Base-by-base conservation (phyloP, 805 yeast genomes). In the Starmerella bombi region DNA sequence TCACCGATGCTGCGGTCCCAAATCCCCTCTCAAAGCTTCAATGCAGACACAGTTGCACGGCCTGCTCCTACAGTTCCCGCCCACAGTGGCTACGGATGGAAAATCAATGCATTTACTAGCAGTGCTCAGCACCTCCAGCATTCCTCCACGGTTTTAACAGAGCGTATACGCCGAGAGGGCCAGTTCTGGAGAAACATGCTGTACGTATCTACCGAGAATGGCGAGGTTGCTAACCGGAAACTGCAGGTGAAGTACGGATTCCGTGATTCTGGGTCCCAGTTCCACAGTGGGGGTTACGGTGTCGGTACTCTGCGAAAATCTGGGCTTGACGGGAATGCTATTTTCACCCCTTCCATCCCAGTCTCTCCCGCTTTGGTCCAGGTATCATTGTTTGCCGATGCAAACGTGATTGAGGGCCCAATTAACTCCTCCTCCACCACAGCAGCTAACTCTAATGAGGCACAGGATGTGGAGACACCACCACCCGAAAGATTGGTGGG, bases 241-340 rank as follows among this genome's bases (percentile, higher is more conserved):
- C 63, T 86, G 32, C 93, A 88, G 3, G 79, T 88, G 28, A 83
- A 81, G 52, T 91, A 80, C 55, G 97, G 97, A 0, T 88, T 73
- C 61, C 86, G 80, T 15, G 96, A 86, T 58, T 75, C 93, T 0
- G 98, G 97, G 0, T 81, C 94, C 1, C 83, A 74, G 52, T 64
- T 62, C 43, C 86, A 82, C 50, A 69, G 71, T 48, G 35, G 35
- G 6, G 31, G 31, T 7, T 7, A 12, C 17, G 96, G 96, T 2
- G 60, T 78, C 32, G 96, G 93, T 0, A 28, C 22, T 3, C 18
- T 51, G 9, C 38, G 18, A 14, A 38, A 51, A 4, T 32, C 70
- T 25, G 46, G 56, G 19, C 28, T 18, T 15, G 61, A 63, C 18
- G 72, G 81, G 14, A 65, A 63, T 25, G 57, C 71, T 20, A 44